These are phyloP conservation scores for Auxenochlorella pyrenoidosa DNA, from an alignment of 139 green algal genomes.

Conservation along the genomic window DNA sequence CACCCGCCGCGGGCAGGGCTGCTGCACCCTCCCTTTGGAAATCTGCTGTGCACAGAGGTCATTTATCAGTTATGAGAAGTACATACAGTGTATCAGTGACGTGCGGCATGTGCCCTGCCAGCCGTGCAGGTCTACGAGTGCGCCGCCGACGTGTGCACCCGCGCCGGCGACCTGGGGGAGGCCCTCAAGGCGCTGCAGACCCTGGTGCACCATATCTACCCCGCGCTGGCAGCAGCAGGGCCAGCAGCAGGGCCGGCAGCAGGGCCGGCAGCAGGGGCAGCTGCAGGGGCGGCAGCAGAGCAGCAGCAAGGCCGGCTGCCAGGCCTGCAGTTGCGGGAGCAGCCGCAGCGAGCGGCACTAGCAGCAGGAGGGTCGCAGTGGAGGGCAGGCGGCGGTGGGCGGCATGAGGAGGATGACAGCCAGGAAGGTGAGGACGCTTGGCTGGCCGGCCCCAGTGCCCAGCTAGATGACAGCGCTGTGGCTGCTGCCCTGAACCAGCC, in stretches of 20 bases:
- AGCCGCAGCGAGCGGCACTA: not conserved
- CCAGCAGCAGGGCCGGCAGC: not conserved
- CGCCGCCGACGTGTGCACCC: slow-evolving; percentile 19
- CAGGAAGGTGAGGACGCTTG: not conserved
- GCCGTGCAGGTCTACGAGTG: slow-evolving; percentile 35
- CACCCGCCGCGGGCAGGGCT: not conserved
- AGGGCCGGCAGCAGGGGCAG: not conserved
- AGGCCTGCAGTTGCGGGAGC: not conserved
- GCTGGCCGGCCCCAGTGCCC: not conserved
- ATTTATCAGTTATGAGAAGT: too few relatives aligned
- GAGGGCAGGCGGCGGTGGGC: not conserved
- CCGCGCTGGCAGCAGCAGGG: not conserved
- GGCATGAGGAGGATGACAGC: not conserved
- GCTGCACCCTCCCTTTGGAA: not conserved
- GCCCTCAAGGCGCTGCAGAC: slow-evolving; percentile 23
- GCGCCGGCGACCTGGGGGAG: slow-evolving; percentile 6
- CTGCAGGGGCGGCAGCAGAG: not conserved
- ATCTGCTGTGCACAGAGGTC: not conserved
- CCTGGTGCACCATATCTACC: slow-evolving; percentile 17
- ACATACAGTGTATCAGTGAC: too few relatives aligned
- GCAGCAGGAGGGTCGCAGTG: not conserved
- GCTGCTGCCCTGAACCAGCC: not conserved
- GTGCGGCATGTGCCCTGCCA: too few relatives aligned
- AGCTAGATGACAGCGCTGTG: not conserved
- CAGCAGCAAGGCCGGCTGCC: not conserved